Base-by-base conservation (phyloP, 2,329 filamentous ascomycete genomes). In the Aspergillus flavus region DNA sequence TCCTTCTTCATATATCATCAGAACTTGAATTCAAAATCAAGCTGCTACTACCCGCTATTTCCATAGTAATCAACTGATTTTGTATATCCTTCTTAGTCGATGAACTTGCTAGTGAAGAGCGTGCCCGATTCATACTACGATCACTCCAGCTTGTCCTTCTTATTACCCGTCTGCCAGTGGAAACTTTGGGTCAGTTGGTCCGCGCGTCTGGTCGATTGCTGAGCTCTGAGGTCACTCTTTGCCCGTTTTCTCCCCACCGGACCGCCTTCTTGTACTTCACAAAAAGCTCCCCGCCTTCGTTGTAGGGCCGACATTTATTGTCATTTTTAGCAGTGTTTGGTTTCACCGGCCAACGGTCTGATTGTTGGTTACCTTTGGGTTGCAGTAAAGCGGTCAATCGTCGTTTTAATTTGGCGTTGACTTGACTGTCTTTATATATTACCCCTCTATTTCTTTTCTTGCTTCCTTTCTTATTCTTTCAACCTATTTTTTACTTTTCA, bases 31-130 rank as follows among this genome's bases (percentile, higher is more conserved):
- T 14, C 6, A 9, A 48, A 48, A 28, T 4, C 1, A 48, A 28
- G 28, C 43, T 46, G 11, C 43, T 23, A 5, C 46, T 28, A 48
- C 16, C 12, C 2, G 21, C 45, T 28, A 23, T 48, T 48, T 16
- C 7, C 21, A 26, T 19, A 30, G 46, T 21, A 16, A 23, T 3
- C 19, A 34, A n/a, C 30, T 21, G 30, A 21, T 55, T 26, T 36
- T 41, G 52, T 57, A 34, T 41, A 16, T 54, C 41, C 34, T 45
- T 34, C 10, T 43, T 57, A 63, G 59, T 67, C 66, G 66, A 74
- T 74, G 72, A 68, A 58, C 63, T 71, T 65, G 72, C 65, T 74
- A 74, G 69, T 73, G 69, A 73, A 65, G 72, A 70, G 64, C 67
- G 48, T 50, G 55, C 59, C 36, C 62, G 55, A 32, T 57, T 52